Evolutionary conservation across 805 yeast species (phyloP), one percentile per base, ranked within the genome.

Genomic region (Barnettozyma sucrosica): DNA sequence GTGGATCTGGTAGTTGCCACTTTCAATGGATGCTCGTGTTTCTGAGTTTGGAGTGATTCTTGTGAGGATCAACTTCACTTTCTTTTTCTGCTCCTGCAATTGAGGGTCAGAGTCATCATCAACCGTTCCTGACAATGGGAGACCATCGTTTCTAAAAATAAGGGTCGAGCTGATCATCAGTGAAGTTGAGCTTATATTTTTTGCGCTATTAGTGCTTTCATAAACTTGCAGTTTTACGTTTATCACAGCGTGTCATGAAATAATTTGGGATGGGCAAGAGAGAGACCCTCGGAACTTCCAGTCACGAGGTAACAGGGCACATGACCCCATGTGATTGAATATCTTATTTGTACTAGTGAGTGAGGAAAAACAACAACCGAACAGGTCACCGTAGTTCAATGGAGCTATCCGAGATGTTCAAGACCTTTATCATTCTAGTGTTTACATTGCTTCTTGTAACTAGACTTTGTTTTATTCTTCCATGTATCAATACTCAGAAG

Each of bases 61-160:
- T 30, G 83, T 71, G 24, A 89, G 76, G 47, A 93, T 73, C 46
- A 84, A 68, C 66, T 92, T 90, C 55, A 88, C 80, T 65, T 89
- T 89, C 64, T 85, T 80, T 75, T 90, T 92, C 63, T 87, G 89
- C 45, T 87, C 93, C 21, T 72, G 60, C 40, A 92, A 70, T 4
- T 71, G 70, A 1, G 81, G 72, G 52, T 77, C 80, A 34, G 76
- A 73, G 52, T 85, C 89, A 53, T 83, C 87, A 62, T 92, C 98
- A 11, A 88, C 90, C 2, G 96, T 85, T 7, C 96, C 96, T 50
- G 95, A 81, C 47, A 92, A 73, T 25, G 99, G 98, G 43, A 93
- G 80, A 21, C 93, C 89, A 58, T 82, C 88, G 46, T 75, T 77
- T 57, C 88, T 71, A 61, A 77, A 81, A 19, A 83, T 78, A 43